Base-by-base conservation (phyloP, 768 basidiomycete species). In the Dictyophora rubrovolvata region DNA sequence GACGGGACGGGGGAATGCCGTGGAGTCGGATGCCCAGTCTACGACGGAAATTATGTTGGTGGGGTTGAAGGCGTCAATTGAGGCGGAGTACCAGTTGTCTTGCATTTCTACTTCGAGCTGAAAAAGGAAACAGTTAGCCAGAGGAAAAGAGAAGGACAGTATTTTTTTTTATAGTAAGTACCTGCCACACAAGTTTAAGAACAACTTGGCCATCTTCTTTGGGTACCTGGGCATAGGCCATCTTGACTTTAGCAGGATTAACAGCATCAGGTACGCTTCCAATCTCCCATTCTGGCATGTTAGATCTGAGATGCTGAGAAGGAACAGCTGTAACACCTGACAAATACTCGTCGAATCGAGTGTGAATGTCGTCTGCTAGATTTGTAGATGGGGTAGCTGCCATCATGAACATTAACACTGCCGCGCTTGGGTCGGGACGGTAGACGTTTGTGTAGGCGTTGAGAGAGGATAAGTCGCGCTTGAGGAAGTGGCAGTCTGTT, bases 1-100 rank as follows among this genome's bases (percentile, higher is more conserved):
- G 78, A 42, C 28, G 28, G 28, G 28, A 28, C 28, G 28, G 18
- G 64, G 62, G 23, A 60, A 64, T 16, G 55, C 37, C 17, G 63
- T 51, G 3, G 87, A 80, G 68, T 94, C 92, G 18, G 87, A 86
- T 0, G 86, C 93, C 94, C 93, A 97, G 69, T 98, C 95, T 62
- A 95, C 89, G 37, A 94, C 91, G 23, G 87, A 85, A 66, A 97
- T 74, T 64, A 93, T 85, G 61, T 84, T 79, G 68, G 92, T 85
- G 22, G 91, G 88, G n/a, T 78, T 70, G 28, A 73, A 69, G 1
- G 82, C 84, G 11, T 88, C 85, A 47, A 99, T 85, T 20, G 89
- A 79, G 3, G 92, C 82, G 70, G 97, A 93, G 65, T 98, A 98
- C 91, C 91, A 95, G 72, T 93, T 97, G 73, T 96, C 85, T 67